A percentile compares a stretch with the other conserved stretches of the same genome.
Conservation (phyloP, 169 alveolate genomes). For the Theileria annulata region DNA sequence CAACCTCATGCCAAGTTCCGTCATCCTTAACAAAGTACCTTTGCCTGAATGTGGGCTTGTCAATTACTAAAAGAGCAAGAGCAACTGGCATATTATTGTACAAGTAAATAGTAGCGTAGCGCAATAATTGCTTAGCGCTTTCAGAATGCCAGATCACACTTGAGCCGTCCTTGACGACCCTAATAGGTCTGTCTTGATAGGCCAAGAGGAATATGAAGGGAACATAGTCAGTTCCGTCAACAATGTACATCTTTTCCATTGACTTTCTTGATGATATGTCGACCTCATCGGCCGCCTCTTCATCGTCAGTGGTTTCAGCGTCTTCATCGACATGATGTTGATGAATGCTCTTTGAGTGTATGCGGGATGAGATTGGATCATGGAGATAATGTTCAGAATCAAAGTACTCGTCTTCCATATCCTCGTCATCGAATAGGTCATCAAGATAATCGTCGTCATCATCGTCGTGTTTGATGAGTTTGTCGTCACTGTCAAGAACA, state of each 20-base stretch:
- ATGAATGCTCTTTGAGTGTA: background rate
- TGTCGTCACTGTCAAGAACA: background rate
- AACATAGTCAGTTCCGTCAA: conserved; percentile 2
- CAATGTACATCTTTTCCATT: background rate
- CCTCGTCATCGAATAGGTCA: conserved; percentile 1
- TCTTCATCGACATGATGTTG: background rate
- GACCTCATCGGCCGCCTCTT: background rate
- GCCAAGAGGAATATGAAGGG: conserved; percentile 18
- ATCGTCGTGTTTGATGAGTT: background rate
- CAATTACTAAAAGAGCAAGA: background rate
- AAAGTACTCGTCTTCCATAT: background rate
- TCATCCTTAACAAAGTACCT: background rate
- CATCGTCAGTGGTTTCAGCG: background rate
- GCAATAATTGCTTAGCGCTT: background rate
- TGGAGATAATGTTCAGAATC: background rate
- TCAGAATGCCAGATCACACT: background rate
- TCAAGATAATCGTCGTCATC: background rate
- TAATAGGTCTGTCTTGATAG: background rate
- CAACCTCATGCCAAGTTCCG: background rate
- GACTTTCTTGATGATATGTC: conserved; percentile 12
- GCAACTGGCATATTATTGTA: background rate
- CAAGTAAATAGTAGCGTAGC: background rate
- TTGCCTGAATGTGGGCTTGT: background rate
- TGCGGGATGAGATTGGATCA: background rate
- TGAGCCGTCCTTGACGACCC: background rate